Base-by-base conservation (phyloP, 2,329 filamentous ascomycete genomes). In the Meredithiella fracta region DNA sequence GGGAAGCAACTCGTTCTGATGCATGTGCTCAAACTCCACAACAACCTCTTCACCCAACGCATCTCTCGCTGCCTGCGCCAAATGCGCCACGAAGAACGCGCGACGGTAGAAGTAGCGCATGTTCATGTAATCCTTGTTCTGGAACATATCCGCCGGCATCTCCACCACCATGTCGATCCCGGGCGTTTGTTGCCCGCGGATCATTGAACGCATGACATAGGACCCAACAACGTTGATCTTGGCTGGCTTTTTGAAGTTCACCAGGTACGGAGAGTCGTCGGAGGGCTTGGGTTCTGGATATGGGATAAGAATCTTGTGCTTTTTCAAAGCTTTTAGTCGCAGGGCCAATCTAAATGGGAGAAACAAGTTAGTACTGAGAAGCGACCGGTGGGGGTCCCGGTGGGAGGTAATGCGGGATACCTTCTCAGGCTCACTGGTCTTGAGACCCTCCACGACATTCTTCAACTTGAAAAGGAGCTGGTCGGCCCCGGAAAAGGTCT, bases 101-200 rank as follows among this genome's bases (percentile, higher is more conserved):
- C 90, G 76, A 64, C 95, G 94, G 70, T 96, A 90, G 65, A 96
- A 95, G 70, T 94, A 97, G 59, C 92, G 80, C 72, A 92, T 77
- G 67, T 95, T 89, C 52, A 90, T 75, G 66, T 91, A 96, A 68
- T 98, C 92, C 69, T 97, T 97, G 47, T 94, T 86, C 64, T 95
- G 88, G 63, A 97, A 90, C 11, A 95, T 69, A 1, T 77, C 70
- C 57, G 72, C 68, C 3, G 92, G 91, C 80, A 98, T 94, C 51
- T 85, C 85, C 15, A 94, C 80, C 4, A 91, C 81, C 76, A 97
- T 79, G 67, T 97, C 91, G 59, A 96, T 74, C 15, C 77, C 73
- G 25, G 82, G 69, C 25, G 66, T 67, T 51, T 70, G 68, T 61
- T 83, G 78, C 9, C 75, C 73, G 63, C 84, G 85, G 58, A 80